Evolutionary conservation across 495 filamentous ascomycete genomes (phyloP).

Genomic region (Parachaetomium inaequale): DNA sequence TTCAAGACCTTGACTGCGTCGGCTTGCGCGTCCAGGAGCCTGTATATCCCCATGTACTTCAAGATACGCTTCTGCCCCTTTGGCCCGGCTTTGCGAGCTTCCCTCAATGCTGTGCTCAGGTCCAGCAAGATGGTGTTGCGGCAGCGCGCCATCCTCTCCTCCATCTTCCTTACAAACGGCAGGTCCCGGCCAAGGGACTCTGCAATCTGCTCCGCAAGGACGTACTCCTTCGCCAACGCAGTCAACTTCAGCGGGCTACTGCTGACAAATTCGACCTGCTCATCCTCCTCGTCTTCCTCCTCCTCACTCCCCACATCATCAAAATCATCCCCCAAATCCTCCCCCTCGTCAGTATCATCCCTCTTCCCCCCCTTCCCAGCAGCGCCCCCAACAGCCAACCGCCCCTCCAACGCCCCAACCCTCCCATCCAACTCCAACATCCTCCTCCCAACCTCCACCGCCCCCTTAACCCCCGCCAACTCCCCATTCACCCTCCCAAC

Average conservation of each 20-base stretch:
- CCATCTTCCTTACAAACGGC: conserved; percentile 49
- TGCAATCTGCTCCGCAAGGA: conserved; percentile 37
- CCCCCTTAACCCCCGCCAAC: conserved; percentile 37
- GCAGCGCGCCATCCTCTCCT: conserved; percentile 49
- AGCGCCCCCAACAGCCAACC: conserved; percentile 51
- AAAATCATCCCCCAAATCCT: conserved; percentile 32
- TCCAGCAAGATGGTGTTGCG: conserved; percentile 80
- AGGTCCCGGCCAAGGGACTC: conserved; percentile 41
- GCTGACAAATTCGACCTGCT: conserved; percentile 29
- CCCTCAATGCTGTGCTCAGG: conserved; percentile 72
- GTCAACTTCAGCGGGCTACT: conserved; percentile 43
- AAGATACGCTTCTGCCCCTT: conserved; percentile 57
- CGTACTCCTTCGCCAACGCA: conserved; percentile 44
- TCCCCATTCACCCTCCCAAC: conserved; percentile 42
- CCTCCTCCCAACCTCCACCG: conserved; percentile 56
- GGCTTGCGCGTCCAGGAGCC: conserved; percentile 66
- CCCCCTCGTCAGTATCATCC: conserved; percentile 30
- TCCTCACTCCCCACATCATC: conserved; percentile 25
- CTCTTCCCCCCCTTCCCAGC: conserved; percentile 16
- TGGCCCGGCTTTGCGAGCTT: conserved; percentile 55
- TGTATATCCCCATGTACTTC: conserved; percentile 71
- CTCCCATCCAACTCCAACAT: conserved; percentile 69
- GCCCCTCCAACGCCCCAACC: conserved; percentile 69
- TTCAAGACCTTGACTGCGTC: conserved; percentile 73
- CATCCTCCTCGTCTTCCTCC: conserved; percentile 28